These are phyloP conservation scores for Gamarada debralockiae DNA, from an alignment of 495 filamentous ascomycete genomes.

Conservation along the genomic window DNA sequence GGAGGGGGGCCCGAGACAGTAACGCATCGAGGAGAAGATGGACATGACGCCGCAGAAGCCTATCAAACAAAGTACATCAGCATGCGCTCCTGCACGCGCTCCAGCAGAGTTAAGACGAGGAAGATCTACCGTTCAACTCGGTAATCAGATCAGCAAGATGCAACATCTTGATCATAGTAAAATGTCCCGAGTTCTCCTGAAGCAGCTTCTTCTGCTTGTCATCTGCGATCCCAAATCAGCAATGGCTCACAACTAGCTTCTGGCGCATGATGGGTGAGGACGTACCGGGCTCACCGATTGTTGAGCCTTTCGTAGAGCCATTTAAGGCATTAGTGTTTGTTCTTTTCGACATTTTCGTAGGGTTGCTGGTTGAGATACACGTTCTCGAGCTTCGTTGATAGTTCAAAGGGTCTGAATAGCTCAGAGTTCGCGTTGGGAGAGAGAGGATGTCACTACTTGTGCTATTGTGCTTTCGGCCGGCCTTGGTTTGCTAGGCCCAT, in stretches of 20 bases:
- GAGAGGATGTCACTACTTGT: background rate
- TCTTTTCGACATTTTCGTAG: constrained; percentile 45
- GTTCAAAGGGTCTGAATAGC: background rate
- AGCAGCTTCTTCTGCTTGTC: constrained; percentile 88
- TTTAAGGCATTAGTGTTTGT: constrained; percentile 36
- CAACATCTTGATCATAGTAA: constrained; percentile 66
- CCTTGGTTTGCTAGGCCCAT: too few species aligned
- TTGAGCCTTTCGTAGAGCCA: constrained; percentile 30
- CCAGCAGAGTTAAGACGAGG: background rate
- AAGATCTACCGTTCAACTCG: constrained; percentile 73
- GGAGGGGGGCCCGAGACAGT: constrained; percentile 73
- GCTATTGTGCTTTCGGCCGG: background rate
- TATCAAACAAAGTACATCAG: constrained; percentile 23
- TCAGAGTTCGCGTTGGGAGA: background rate
- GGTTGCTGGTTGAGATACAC: background rate
- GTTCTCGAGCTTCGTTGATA: too few species aligned
- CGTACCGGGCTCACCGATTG: constrained; percentile 19
- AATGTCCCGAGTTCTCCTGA: constrained; percentile 68
- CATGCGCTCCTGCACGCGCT: background rate
- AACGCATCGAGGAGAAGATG: constrained; percentile 91
- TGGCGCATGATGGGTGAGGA: background rate
- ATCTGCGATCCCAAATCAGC: constrained; percentile 44
- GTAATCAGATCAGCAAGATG: constrained; percentile 96
- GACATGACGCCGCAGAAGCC: constrained; percentile 88
- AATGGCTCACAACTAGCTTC: background rate